Conservation (phyloP, 2,329 filamentous ascomycete species). For the Aspergillus melleus region DNA sequence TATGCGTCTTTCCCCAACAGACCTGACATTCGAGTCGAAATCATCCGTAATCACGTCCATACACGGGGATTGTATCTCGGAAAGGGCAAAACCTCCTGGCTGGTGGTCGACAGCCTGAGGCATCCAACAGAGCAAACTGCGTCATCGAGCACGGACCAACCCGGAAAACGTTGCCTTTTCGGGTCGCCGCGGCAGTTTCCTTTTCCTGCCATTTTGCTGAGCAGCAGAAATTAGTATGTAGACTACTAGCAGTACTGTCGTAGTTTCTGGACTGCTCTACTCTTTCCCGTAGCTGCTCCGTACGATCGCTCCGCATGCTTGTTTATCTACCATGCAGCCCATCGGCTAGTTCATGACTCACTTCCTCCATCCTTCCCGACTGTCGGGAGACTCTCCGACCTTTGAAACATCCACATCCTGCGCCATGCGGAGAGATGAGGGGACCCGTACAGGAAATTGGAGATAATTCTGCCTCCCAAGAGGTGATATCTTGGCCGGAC, state of each 20-base stretch:
- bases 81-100: not conserved
- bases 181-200: conserved; percentile 2
- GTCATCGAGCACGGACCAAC: conserved; percentile 7
- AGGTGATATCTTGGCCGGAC: not conserved
- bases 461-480: not conserved
- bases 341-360: not conserved
- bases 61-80: not conserved
- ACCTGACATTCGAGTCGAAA: too few species aligned
- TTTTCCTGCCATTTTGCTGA: not conserved
- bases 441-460: not conserved
- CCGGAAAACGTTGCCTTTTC: conserved; percentile 22
- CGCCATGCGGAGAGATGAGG: not conserved
- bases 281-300: too few species aligned
- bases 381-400: not conserved
- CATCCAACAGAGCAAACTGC: not conserved
- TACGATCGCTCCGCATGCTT: too few species aligned
- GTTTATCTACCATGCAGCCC: too few species aligned
- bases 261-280: too few species aligned
- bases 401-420: not conserved
- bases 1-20: too few species aligned
- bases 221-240: too few species aligned
- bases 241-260: too few species aligned
- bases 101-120: not conserved
- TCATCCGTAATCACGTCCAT: not conserved
- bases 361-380: not conserved